phyloP scores from a whole-genome alignment of 2,329 filamentous ascomycete species.

The Penicillium sp. region DNA sequence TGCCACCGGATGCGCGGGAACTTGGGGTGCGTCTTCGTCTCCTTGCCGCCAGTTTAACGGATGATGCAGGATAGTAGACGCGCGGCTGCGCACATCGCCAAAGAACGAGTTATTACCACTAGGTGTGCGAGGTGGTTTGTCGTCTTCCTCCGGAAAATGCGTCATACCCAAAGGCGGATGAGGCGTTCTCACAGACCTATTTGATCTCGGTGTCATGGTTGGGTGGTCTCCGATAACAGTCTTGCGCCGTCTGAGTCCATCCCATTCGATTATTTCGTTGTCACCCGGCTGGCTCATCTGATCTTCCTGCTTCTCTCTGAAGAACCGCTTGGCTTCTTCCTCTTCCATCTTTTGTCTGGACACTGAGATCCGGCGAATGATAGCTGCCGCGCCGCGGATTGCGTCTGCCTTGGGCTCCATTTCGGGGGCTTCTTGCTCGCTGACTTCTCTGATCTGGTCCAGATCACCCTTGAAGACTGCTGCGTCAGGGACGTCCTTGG shows the following conservation, averaged over 20 bases:
- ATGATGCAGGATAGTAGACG: constrained; percentile 34
- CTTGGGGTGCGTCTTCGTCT: constrained; percentile 28
- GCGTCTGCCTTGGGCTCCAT: constrained; percentile 94
- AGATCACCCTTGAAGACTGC: constrained; percentile 90
- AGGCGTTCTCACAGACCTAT: constrained; percentile 43
- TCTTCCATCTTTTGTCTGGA: constrained; percentile 73
- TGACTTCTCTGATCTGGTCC: constrained; percentile 91
- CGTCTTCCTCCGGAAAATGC: constrained; percentile 66
- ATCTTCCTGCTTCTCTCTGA: constrained; percentile 71
- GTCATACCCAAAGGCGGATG: constrained; percentile 88
- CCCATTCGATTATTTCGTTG: constrained; percentile 82
- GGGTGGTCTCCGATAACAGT: constrained; percentile 50
- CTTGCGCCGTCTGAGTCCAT: constrained; percentile 75
- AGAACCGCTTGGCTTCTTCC: constrained; percentile 72
- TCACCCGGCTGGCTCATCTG: constrained; percentile 72
- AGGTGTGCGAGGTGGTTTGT: constrained; percentile 45
- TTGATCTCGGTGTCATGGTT: constrained; percentile 39
- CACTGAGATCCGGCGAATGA: constrained; percentile 76
- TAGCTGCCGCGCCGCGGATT: constrained; percentile 83
- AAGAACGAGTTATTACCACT: constrained; percentile 36
- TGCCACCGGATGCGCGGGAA: constrained; percentile 58
- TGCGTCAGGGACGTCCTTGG: constrained; percentile 92
- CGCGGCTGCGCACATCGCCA: constrained; percentile 34
- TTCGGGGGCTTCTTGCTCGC: constrained; percentile 93
- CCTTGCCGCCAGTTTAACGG: constrained; percentile 34